Conservation (phyloP, 371 early-diverging fungal genomes). For the Saksenaea oblongispora region DNA sequence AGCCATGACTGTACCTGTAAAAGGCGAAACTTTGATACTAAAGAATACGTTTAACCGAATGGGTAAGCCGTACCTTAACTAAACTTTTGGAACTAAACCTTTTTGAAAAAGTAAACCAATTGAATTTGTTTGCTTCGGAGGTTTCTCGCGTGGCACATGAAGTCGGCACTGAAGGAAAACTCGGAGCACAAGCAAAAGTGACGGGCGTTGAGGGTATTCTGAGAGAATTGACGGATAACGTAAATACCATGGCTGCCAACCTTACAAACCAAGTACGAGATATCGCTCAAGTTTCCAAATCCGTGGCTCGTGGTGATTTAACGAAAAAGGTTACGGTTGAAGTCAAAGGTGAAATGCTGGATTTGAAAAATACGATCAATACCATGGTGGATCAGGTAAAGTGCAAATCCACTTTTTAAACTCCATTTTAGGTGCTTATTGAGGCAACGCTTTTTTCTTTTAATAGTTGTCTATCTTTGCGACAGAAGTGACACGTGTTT, state of each 20-base stretch:
- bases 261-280: conserved; percentile 62
- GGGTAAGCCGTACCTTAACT: conserved; percentile 41
- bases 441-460: conserved; percentile 18
- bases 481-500: conserved; percentile 65
- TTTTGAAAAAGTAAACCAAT: conserved; percentile 39
- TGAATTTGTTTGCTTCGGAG: conserved; percentile 54
- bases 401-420: not conserved
- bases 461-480: conserved; percentile 62
- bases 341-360: conserved; percentile 64
- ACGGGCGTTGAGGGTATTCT: conserved; percentile 64
- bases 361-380: conserved; percentile 64
- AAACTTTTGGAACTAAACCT: not conserved
- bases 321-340: conserved; percentile 55
- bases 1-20: conserved; percentile 62
- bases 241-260: conserved; percentile 62
- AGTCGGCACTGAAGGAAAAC: conserved; percentile 53
- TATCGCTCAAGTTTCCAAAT: conserved; percentile 61
- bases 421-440: no score
- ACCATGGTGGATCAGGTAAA: conserved; percentile 64
- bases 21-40: conserved; percentile 66
- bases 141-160: conserved; percentile 56
- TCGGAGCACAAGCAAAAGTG: conserved; percentile 51
- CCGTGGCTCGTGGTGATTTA: conserved; percentile 58
- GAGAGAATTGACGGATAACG: conserved; percentile 69
- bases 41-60: conserved; percentile 74